phyloP scores from a whole-genome alignment of 164 flowering plant species.

The Tinospora cordifolia region DNA sequence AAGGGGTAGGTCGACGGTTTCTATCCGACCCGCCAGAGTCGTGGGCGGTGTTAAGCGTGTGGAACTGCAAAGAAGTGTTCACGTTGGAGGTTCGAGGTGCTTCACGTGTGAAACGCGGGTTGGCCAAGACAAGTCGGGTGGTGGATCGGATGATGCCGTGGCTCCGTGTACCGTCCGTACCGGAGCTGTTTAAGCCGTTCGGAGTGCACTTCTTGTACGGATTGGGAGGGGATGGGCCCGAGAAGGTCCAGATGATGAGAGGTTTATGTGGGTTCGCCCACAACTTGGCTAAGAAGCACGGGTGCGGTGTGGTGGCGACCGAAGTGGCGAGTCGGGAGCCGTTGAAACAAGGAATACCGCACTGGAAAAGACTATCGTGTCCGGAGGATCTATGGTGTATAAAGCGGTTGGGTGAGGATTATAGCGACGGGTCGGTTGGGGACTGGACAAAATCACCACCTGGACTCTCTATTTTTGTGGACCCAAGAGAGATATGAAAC shows the following conservation, averaged over 20 bases:
- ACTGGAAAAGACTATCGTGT: constrained; percentile 79
- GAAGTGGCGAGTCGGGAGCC: constrained; percentile 77
- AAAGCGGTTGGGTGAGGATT: constrained; percentile 71
- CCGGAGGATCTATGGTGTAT: constrained; percentile 92
- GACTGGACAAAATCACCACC: constrained; percentile 94
- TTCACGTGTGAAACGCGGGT: constrained; percentile 33
- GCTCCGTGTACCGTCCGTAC: constrained; percentile 70
- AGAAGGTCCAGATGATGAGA: constrained; percentile 30
- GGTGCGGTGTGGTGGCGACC: constrained; percentile 76
- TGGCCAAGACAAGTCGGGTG: constrained; percentile 55
- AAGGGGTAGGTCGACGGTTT: no score
- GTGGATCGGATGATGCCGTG: constrained; percentile 69
- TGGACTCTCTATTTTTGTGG: constrained; percentile 78
- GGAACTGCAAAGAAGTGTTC: constrained; percentile 75
- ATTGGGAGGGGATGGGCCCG: constrained; percentile 74
- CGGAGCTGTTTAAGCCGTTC: constrained; percentile 74
- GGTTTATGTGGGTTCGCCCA: constrained; percentile 73
- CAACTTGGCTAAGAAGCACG: constrained; percentile 57
- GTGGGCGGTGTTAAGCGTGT: constrained; percentile 81
- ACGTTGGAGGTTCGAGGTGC: constrained; percentile 68
- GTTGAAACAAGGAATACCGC: constrained; percentile 61
- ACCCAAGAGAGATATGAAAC: constrained; percentile 69
- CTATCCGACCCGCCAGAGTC: constrained; percentile 61
- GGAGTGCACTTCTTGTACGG: constrained; percentile 89
- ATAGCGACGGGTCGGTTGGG: constrained; percentile 77